phyloP scores from a whole-genome alignment of 2,329 filamentous ascomycete species.

The Microthyrium microscopicum region DNA sequence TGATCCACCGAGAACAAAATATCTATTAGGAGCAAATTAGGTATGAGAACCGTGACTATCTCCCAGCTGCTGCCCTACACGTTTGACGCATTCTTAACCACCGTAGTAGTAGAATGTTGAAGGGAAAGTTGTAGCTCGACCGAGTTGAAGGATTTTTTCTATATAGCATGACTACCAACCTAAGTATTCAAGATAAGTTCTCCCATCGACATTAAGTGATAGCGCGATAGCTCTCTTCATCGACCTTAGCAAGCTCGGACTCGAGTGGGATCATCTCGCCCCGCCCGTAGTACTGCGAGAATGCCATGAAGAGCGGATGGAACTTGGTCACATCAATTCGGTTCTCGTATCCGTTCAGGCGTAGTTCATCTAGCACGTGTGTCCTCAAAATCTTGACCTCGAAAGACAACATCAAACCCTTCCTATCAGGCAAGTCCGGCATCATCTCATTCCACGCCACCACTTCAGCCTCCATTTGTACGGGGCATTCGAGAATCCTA shows the following conservation, averaged over 20 bases:
- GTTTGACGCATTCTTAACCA: too few species aligned
- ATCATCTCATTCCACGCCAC: conserved; percentile 17
- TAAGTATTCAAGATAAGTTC: too few species aligned
- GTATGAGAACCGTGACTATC: too few species aligned
- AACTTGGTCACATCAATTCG: conserved; percentile 27
- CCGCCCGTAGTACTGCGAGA: conserved; percentile 27
- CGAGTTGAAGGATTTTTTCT: too few species aligned
- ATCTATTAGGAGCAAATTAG: too few species aligned
- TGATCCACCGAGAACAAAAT: too few species aligned
- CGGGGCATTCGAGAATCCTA: conserved; percentile 23
- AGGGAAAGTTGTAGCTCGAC: too few species aligned
- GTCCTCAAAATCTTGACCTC: conserved; percentile 23
- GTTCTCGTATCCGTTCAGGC: conserved; percentile 22
- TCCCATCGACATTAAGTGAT: too few species aligned
- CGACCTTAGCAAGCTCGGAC: conserved; percentile 13
- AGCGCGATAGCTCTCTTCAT: conserved; percentile 17
- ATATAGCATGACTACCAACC: too few species aligned
- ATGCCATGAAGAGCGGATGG: conserved; percentile 29
- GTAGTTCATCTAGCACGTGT: conserved; percentile 19
- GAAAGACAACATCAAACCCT: conserved; percentile 17
- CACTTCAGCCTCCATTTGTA: conserved; percentile 27
- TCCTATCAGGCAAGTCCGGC: conserved; percentile 16
- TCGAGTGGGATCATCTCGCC: conserved; percentile 13
- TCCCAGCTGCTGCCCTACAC: too few species aligned
- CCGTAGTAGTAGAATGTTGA: too few species aligned